Evolutionary conservation across 345 rosid genomes (phyloP), one percentile per base, ranked within the genome.

Genomic region (Hypericum perforatum): DNA sequence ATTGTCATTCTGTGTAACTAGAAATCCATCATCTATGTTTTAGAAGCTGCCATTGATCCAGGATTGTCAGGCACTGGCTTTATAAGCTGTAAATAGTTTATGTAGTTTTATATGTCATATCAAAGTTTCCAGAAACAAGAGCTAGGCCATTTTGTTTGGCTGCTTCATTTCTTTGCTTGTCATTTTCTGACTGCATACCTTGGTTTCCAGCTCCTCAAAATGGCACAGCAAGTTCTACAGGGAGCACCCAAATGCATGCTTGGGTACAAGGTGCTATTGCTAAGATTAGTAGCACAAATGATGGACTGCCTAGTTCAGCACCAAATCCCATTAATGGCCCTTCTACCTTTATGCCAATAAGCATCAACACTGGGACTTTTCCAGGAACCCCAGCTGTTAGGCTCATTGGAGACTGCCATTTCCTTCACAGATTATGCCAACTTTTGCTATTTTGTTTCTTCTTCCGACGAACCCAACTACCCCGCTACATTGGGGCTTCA

Each of bases 301-400:
- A 94, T 65, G 95, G 85, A 61, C 83, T 70, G 39, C 45, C 87
- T 37, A 76, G 58, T 75, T 39, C 96, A 50, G 50, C 87, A 57
- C 76, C 84, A 16, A 91, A 70, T 61, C 77, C 97, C 41, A 76
- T 89, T 16, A 83, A 74, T 58, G 95, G 95, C 61, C 89, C 97
- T 52, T 54, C 97, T 52, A 60, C 89, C 60, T 80, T 84, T 65
- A 94, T 84, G 84, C 99, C 99, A 46, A 94, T 94, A 64, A 89
- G 97, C 80, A 89, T 94, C 54, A 94, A 94, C 65, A 94, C 94
- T 37, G 99, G 97, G 72, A 89, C 97, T 57, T 94, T 94, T 74
- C 99, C 97, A 40, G 99, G 99, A 76, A 94, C 99, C 41, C 97
- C 99, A 9, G 99, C 99, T 74, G 99, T 94, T 50, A 73, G 99